These are phyloP conservation scores for Lactifluus pinguis DNA, from an alignment of 768 basidiomycete species.

Conservation along the genomic window DNA sequence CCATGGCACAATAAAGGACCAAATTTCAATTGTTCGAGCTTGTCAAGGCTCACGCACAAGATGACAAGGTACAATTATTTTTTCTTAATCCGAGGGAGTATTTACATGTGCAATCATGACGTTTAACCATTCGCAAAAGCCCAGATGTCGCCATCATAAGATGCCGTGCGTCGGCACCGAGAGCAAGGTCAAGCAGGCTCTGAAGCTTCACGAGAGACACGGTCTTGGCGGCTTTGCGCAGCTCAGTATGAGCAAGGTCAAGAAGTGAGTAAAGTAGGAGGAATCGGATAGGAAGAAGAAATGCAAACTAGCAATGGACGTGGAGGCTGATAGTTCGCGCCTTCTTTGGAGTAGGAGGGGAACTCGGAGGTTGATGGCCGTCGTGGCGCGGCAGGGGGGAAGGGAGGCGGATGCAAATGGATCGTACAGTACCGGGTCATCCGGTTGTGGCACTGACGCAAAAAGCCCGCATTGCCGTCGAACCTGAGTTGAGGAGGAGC, in stretches of 20 bases:
- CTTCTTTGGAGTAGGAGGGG: no score
- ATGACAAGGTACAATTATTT: no score
- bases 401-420: slow-evolving; percentile 30
- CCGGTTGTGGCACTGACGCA: slow-evolving; percentile 64
- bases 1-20: no score
- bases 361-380: no score
- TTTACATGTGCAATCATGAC: no score
- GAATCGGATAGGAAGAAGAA: slow-evolving; percentile 98
- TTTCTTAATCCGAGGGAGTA: no score
- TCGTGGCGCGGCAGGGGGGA: no score
- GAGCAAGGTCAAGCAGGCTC: slow-evolving; percentile 81
- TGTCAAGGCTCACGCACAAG: no score
- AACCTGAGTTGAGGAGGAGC: slow-evolving; percentile 86
- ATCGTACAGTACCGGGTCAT: slow-evolving; percentile 72
- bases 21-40: no score
- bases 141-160: slow-evolving; percentile 64
- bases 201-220: slow-evolving; percentile 89
- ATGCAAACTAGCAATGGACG: no score
- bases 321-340: no score
- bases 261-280: slow-evolving; percentile 93
- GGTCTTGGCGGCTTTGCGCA: slow-evolving; percentile 74
- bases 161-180: slow-evolving; percentile 61
- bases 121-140: slow-evolving; percentile 81
- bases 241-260: slow-evolving; percentile 76
- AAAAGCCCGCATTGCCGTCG: slow-evolving; percentile 92